Percentiles rank a stretch among this genome's conserved stretches.
phyloP scores from a whole-genome alignment of 2,329 filamentous ascomycete genomes.

The Calonectria pseudoreteaudii region DNA sequence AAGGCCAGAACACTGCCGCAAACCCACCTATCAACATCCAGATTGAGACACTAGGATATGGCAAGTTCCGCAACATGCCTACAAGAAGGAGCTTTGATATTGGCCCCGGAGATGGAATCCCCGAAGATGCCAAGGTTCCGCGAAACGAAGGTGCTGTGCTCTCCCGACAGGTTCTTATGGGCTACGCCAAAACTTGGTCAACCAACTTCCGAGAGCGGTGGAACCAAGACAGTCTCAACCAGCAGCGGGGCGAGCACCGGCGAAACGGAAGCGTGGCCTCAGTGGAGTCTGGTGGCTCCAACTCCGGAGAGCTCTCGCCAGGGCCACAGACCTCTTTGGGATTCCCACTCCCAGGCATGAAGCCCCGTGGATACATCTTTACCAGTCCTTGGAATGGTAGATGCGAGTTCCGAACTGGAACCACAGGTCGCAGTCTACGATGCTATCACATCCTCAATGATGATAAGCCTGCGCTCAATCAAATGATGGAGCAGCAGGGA shows the following conservation, averaged over 20 bases:
- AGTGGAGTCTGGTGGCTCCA: constrained; percentile 46
- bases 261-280: constrained; percentile 48
- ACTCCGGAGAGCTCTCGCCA: constrained; percentile 45
- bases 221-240: constrained; percentile 43
- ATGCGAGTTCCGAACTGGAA: constrained; percentile 86
- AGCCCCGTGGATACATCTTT: constrained; percentile 79
- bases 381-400: constrained; percentile 86
- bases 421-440: constrained; percentile 78
- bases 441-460: constrained; percentile 78
- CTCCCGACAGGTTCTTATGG: constrained; percentile 68
- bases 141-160: constrained; percentile 54
- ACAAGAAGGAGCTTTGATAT: constrained; percentile 51
- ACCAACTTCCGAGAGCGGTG: constrained; percentile 60
- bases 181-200: constrained; percentile 63
- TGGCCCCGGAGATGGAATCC: constrained; percentile 31
- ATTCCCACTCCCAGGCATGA: constrained; percentile 60
- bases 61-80: constrained; percentile 66
- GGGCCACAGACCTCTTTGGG: constrained; percentile 47
- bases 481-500: constrained; percentile 54
- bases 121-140: constrained; percentile 21
- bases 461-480: constrained; percentile 53
- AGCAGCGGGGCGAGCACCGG: constrained; percentile 38
- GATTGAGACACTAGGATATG: constrained; percentile 67
- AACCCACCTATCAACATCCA: constrained; percentile 62
- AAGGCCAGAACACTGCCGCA: constrained; percentile 17